Percentiles rank a stretch among this genome's conserved stretches.
These are phyloP conservation scores for Prunus dulcis DNA, from an alignment of 306 rosid genomes.

Conservation along the genomic window DNA sequence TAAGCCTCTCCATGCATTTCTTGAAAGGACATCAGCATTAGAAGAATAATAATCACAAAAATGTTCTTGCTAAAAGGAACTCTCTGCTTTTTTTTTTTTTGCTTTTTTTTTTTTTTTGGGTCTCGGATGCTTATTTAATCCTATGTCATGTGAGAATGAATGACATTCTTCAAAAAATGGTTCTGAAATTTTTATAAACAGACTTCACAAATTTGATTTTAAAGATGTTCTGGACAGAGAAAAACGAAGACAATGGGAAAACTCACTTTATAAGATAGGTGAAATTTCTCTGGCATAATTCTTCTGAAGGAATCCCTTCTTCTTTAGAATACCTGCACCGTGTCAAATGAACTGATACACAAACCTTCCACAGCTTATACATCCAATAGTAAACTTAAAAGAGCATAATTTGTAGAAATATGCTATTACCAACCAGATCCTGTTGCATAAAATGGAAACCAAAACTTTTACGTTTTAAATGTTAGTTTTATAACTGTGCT, in stretches of 20 bases:
- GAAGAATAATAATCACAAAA: not conserved
- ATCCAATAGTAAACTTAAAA: constrained; percentile 4
- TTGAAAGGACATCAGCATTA: not conserved
- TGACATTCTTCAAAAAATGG: not conserved
- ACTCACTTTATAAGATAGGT: constrained; percentile 80
- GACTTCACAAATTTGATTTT: not conserved
- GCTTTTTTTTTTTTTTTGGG: too few relatives aligned
- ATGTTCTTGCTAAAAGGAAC: too few relatives aligned
- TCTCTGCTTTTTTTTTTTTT: too few relatives aligned
- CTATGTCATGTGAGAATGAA: not conserved
- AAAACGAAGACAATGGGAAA: constrained; percentile 10
- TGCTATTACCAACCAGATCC: not conserved
- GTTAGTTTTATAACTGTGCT: not conserved
- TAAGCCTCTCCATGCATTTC: not conserved
- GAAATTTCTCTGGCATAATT: constrained; percentile 58
- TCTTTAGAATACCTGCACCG: constrained; percentile 85
- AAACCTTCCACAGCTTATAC: not conserved
- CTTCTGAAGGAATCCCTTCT: constrained; percentile 58
- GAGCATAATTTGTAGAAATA: not conserved
- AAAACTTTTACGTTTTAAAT: not conserved
- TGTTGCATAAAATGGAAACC: not conserved
- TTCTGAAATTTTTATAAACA: not conserved
- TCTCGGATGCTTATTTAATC: not conserved
- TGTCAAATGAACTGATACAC: not conserved
- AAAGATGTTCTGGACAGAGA: not conserved